Base-by-base conservation (phyloP, 2,329 filamentous ascomycete genomes). In the Neofusicoccum ribis region DNA sequence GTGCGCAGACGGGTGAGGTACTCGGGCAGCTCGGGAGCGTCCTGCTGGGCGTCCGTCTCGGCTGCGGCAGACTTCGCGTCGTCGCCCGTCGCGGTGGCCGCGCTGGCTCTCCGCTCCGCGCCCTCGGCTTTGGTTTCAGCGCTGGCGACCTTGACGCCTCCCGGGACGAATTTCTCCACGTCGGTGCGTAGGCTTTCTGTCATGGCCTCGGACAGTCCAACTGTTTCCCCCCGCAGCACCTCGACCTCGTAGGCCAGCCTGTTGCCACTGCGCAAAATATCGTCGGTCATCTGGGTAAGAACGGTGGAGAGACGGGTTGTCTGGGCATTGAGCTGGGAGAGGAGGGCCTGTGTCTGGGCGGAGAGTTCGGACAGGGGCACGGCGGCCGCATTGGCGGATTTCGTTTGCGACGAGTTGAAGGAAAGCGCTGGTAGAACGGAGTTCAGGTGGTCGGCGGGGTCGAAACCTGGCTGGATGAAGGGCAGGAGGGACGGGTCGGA, bases 211-310 rank as follows among this genome's bases (percentile, higher is more conserved):
- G 89, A 88, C 41, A 97, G 81, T n/a, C 90, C 85, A 52, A 93
- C 80, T 2, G 92, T 91, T 78, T 97, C 93, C 68, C 93, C 93
- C n/a, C 93, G 87, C 56, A 98, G 79, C 17, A 98, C 86, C 78
- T 98, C 94, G 20, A 98, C 94, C 78, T 98, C 92, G 74, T 99
- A 99, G 20, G 93, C 92, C 65, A 99, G 81, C 3, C 94, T 86
- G 69, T 91, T 92, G 31, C 93, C 92, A 72, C 92, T 93, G 65
- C 95, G 87, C 67, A 99, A 79, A 68, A 99, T 98, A 70, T 98
- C 95, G 77, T 99, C 94, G 11, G 95, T 97, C 66, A 98, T 83
- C 72, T 94, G 89, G 37, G 93, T 97, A 65, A 99, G 84, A 51
- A 89, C 91, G 63, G 85, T 88, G 14, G 93, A 92, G 7, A 97